Percentiles rank a stretch among this genome's conserved stretches.
Evolutionary conservation across 352 stramenopile species (phyloP).

Genomic region (Phytophthora vignae): DNA sequence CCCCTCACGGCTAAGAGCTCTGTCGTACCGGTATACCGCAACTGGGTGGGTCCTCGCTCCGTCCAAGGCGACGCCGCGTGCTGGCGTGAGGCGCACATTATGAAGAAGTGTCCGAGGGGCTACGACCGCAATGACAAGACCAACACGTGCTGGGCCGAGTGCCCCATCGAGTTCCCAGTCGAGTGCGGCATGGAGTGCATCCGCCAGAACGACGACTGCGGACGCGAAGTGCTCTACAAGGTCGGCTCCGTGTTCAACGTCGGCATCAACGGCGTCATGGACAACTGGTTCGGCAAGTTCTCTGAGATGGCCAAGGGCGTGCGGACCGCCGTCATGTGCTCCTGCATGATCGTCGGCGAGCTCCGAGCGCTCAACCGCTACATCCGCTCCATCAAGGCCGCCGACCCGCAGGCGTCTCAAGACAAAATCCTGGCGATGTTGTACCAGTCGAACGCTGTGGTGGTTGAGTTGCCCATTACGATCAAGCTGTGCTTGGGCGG

Average conservation of each 20-base stretch:
- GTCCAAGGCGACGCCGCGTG: constrained; percentile 18
- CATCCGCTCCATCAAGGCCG: constrained; percentile 25
- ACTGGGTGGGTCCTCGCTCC: constrained; percentile 45
- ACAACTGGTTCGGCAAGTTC: constrained; percentile 55
- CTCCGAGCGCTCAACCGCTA: constrained; percentile 39
- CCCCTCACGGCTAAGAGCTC: constrained; percentile 32
- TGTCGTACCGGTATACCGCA: constrained; percentile 26
- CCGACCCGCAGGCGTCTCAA: constrained; percentile 32
- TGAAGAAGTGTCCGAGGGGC: constrained; percentile 37
- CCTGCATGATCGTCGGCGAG: constrained; percentile 32
- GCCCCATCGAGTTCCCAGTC: constrained; percentile 44
- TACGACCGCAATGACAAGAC: constrained; percentile 48
- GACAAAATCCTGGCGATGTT: constrained; percentile 47
- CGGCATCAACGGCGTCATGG: constrained; percentile 46
- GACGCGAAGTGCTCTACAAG: constrained; percentile 46
- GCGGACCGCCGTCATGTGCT: too few species aligned
- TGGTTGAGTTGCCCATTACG: constrained; percentile 51
- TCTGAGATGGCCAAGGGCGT: constrained; percentile 43
- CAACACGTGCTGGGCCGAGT: constrained; percentile 63
- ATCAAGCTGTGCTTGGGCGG: constrained; percentile 48
- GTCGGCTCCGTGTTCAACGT: constrained; percentile 38
- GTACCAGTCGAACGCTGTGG: constrained; percentile 46
- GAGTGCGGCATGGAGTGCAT: constrained; percentile 36
- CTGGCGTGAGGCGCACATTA: constrained; percentile 16
- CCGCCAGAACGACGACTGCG: constrained; percentile 45